Percentiles rank a stretch among this genome's conserved stretches.
Evolutionary conservation across 2,329 filamentous ascomycete species (phyloP).

Genomic region (Leptographium galeiforme): DNA sequence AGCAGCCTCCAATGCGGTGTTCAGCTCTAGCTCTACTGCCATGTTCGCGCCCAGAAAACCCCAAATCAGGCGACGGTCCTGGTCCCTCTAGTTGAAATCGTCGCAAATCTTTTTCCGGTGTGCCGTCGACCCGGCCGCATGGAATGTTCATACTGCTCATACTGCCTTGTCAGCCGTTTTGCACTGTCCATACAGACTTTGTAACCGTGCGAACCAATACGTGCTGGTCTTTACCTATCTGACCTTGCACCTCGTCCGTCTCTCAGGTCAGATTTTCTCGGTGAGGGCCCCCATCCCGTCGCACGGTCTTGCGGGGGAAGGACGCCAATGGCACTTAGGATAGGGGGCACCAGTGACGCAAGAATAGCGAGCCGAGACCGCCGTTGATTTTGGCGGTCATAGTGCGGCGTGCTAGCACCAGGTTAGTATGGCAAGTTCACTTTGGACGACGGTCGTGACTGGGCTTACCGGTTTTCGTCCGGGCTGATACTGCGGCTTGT

Average conservation of each 20-base stretch:
- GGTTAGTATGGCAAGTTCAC: not conserved
- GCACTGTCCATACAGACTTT: not conserved
- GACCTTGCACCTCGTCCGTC: not conserved
- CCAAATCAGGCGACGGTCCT: not conserved
- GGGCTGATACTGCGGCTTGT: conserved; percentile 3
- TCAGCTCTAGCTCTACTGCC: not conserved
- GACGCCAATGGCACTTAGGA: not conserved
- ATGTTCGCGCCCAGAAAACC: not conserved
- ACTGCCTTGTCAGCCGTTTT: not conserved
- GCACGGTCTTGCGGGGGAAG: not conserved
- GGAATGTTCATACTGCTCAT: too few relatives aligned
- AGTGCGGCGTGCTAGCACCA: not conserved
- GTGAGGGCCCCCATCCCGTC: not conserved
- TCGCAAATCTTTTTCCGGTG: not conserved
- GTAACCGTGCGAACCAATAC: not conserved
- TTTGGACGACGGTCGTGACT: not conserved
- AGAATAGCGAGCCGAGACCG: not conserved
- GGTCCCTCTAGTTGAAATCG: not conserved
- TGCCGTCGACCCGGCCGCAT: not conserved
- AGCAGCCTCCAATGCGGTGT: too few relatives aligned
- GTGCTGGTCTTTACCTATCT: not conserved
- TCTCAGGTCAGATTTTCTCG: not conserved
- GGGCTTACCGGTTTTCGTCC: not conserved
- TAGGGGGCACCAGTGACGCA: not conserved
- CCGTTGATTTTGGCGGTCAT: not conserved